A percentile compares a stretch with the other conserved stretches of the same genome.
phyloP scores from a whole-genome alignment of 1,284 basidiomycete species.

The Tylopilus sp. region DNA sequence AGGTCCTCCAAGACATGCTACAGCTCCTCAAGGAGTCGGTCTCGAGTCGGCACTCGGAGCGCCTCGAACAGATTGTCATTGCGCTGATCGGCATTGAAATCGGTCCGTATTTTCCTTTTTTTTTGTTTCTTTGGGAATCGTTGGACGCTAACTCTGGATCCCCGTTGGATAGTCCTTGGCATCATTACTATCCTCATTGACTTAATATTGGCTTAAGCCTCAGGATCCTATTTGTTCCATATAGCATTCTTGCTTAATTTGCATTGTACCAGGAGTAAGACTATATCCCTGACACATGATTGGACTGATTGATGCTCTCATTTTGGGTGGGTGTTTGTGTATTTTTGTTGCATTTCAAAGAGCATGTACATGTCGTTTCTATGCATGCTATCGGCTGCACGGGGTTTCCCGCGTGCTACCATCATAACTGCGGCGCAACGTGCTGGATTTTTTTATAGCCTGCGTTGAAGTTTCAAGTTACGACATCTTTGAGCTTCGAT shows the following conservation, averaged over 20 bases:
- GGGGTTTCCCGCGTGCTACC: constrained; percentile 1
- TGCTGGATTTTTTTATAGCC: not conserved
- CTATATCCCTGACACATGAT: constrained; percentile 3
- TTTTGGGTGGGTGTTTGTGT: constrained; percentile 2
- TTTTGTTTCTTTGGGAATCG: not conserved
- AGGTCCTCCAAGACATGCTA: constrained; percentile 96
- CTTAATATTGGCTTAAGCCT: constrained; percentile 36
- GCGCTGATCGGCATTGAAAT: constrained; percentile 88
- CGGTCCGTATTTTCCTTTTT: constrained; percentile 42
- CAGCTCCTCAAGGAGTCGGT: constrained; percentile 94
- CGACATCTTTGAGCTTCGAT: constrained; percentile 1
- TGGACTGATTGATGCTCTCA: constrained; percentile 3
- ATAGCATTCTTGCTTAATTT: constrained; percentile 1
- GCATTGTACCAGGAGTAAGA: constrained; percentile 6
- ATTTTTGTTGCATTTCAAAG: not conserved
- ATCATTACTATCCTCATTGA: constrained; percentile 71
- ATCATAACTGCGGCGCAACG: not conserved
- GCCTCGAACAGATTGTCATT: constrained; percentile 94
- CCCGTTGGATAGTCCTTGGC: constrained; percentile 48
- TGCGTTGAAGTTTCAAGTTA: not conserved
- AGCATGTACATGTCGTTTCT: not conserved
- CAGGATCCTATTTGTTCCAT: constrained; percentile 10
- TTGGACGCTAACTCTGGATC: constrained; percentile 7
- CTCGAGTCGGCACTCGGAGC: constrained; percentile 85
- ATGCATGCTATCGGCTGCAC: constrained; percentile 1